A percentile compares a stretch with the other conserved stretches of the same genome.
These are phyloP conservation scores for Populus alba DNA, from an alignment of 345 rosid species.

Conservation along the genomic window DNA sequence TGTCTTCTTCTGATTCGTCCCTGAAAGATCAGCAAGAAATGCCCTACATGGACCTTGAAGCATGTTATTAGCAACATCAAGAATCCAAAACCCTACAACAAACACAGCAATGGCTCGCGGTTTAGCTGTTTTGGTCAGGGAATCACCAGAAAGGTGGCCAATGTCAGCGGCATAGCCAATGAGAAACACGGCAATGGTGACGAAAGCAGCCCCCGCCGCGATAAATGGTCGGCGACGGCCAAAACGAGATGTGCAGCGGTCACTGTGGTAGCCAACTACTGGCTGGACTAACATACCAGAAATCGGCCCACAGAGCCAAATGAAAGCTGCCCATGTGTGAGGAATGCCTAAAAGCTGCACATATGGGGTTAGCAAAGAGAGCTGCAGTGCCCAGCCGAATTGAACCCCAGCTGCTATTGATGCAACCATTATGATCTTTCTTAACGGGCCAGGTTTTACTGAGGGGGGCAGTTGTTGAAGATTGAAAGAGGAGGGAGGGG, in stretches of 20 bases:
- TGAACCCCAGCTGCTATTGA: conserved; percentile 86
- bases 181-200: conserved; percentile 59
- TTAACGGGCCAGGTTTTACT: conserved; percentile 10
- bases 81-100: conserved; percentile 79
- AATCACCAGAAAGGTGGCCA: conserved; percentile 59
- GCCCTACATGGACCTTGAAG: conserved; percentile 86
- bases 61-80: conserved; percentile 88
- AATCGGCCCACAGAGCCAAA: conserved; percentile 92
- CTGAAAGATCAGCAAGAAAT: conserved; percentile 75
- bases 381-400: conserved; percentile 94
- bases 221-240: conserved; percentile 95
- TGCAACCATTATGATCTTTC: conserved; percentile 59
- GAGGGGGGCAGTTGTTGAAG: not conserved
- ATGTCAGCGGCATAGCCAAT: conserved; percentile 84
- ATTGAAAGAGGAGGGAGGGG: not conserved
- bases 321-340: conserved; percentile 79
- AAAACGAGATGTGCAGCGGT: conserved; percentile 63
- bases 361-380: conserved; percentile 81
- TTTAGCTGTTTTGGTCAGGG: conserved; percentile 30
- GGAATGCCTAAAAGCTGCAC: conserved; percentile 82
- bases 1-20: conserved; percentile 45
- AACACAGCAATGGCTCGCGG: conserved; percentile 66
- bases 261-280: conserved; percentile 76
- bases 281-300: conserved; percentile 93
- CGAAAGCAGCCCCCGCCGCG: conserved; percentile 48